Evolutionary conservation across 1,139 yeast species (phyloP).

Genomic region (Geotrichum australiense): DNA sequence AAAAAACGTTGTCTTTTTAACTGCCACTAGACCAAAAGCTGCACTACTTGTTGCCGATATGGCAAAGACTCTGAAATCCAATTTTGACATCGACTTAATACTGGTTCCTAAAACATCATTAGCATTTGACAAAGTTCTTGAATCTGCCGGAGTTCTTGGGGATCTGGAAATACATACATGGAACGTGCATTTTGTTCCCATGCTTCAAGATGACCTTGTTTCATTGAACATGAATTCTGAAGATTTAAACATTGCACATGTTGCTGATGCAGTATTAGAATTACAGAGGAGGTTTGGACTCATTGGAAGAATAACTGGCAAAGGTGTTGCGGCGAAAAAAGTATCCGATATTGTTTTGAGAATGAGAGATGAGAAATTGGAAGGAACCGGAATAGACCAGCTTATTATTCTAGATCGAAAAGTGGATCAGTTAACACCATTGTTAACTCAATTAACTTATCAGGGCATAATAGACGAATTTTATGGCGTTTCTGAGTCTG

Average conservation of each 20-base stretch:
- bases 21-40: conserved; percentile 20
- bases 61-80: conserved; percentile 23
- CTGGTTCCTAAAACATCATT: conserved; percentile 34
- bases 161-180: conserved; percentile 34
- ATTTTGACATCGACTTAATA: conserved; percentile 26
- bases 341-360: conserved; percentile 35
- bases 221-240: conserved; percentile 33
- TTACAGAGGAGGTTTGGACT: conserved; percentile 34
- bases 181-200: conserved; percentile 33
- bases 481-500: conserved; percentile 45
- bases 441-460: conserved; percentile 73
- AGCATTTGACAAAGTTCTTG: conserved; percentile 30
- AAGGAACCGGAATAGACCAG: conserved; percentile 35
- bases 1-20: conserved; percentile 14
- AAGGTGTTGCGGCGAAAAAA: conserved; percentile 42
- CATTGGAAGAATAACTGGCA: conserved; percentile 41
- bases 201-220: conserved; percentile 29
- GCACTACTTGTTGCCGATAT: conserved; percentile 27
- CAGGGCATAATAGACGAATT: conserved; percentile 76
- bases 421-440: conserved; percentile 62
- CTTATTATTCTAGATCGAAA: conserved; percentile 73
- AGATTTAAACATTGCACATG: conserved; percentile 23
- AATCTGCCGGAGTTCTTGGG: conserved; percentile 35
- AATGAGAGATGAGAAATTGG: conserved; percentile 25
- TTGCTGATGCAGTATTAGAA: conserved; percentile 37